Conservation (phyloP, 169 alveolate genomes). For the Eimeria maxima region DNA sequence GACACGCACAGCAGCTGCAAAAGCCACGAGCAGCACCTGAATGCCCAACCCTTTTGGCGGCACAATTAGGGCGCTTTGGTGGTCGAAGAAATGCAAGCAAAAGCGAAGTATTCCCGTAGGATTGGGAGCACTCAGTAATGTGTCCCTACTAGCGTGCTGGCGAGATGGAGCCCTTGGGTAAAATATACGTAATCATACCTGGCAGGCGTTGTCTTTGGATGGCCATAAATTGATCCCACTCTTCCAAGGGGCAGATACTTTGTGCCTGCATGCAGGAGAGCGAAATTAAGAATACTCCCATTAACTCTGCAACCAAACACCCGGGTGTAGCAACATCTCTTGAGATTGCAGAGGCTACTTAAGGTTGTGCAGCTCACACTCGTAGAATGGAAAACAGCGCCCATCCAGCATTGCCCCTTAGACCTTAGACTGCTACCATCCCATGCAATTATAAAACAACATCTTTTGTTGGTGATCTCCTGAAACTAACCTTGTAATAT, state of each 20-base stretch:
- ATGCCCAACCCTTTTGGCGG: background rate
- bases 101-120: background rate
- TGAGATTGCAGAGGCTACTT: background rate
- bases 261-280: constrained; percentile 68
- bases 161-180: background rate
- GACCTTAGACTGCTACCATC: background rate
- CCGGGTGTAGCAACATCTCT: background rate
- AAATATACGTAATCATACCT: background rate
- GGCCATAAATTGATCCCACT: constrained; percentile 80
- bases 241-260: constrained; percentile 62
- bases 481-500: constrained; percentile 64
- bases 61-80: background rate
- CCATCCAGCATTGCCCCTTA: background rate
- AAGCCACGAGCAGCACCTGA: constrained; percentile 2
- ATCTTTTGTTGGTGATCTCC: background rate
- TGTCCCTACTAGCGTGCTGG: background rate
- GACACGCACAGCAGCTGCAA: constrained; percentile 83
- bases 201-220: constrained; percentile 59
- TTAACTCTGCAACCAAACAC: background rate
- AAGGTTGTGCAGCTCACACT: background rate
- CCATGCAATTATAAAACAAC: background rate
- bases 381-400: background rate
- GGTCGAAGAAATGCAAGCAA: background rate
- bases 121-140: background rate
- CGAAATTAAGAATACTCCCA: background rate